phyloP scores from a whole-genome alignment of 106 monocot species.

The Dactylorhiza incarnata region DNA sequence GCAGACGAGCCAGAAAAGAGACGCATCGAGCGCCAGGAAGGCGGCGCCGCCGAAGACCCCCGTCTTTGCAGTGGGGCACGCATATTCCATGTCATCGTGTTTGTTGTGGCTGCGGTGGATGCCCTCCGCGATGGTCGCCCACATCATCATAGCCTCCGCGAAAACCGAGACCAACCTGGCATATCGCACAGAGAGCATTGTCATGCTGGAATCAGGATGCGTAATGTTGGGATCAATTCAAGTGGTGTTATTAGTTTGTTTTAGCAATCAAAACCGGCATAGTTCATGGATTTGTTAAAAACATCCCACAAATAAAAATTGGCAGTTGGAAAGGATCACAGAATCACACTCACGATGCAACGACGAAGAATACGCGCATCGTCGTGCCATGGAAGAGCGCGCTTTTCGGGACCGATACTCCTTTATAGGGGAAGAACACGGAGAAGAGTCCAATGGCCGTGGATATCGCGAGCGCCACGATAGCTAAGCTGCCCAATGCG shows the following conservation, averaged over 20 bases:
- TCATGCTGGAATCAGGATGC: no score
- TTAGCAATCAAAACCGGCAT: background rate
- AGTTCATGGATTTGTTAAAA: background rate
- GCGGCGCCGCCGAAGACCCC: conserved; percentile 88
- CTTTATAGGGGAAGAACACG: conserved; percentile 54
- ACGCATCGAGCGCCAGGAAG: conserved; percentile 74
- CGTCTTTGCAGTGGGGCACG: conserved; percentile 84
- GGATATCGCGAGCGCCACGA: conserved; percentile 17
- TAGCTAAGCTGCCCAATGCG: conserved; percentile 42
- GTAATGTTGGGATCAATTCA: no score
- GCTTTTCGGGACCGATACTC: conserved; percentile 35
- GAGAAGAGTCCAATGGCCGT: conserved; percentile 28
- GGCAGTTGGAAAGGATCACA: no score
- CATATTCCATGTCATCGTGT: conserved; percentile 31
- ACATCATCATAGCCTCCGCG: conserved; percentile 50
- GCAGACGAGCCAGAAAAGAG: conserved; percentile 88
- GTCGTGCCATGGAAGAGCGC: conserved; percentile 35
- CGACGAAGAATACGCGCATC: conserved; percentile 42
- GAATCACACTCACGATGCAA: conserved; percentile 48
- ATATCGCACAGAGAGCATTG: no score
- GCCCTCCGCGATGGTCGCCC: conserved; percentile 74
- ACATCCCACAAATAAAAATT: no score
- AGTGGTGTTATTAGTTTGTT: background rate
- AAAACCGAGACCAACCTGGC: conserved; percentile 44
- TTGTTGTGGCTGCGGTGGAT: conserved; percentile 40